Evolutionary conservation across 1,284 basidiomycete species (phyloP), one percentile per base, ranked within the genome.

Genomic region (Moesziomyces sp.): DNA sequence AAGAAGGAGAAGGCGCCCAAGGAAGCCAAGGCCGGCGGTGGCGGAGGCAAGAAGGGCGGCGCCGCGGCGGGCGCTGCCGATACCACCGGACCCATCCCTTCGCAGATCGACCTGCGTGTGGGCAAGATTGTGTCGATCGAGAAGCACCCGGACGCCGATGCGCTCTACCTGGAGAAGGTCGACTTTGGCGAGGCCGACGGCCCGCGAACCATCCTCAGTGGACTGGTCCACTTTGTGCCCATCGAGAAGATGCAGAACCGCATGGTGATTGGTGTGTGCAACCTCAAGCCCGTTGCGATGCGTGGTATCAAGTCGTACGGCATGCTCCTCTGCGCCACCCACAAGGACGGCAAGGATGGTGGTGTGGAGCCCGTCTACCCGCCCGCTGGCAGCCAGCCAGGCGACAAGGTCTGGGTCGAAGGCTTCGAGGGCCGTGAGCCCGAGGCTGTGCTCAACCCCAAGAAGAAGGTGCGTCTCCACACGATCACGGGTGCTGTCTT

Each of bases 271-370:
- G 81, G 81, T 43, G 74, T 84, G 19, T 83, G 82, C 78, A 84
- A 84, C 61, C 72, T 84, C 51, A 84, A 84, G 75, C 83, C 83
- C 3, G 75, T 57, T 5, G 63, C 80, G 21, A 84, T 84, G 82
- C 67, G 83, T n/a, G 83, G 83, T 45, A 83, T 84, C 69, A 83
- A 83, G 79, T 79, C 76, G 61, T 77, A 77, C 66, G 83, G 75
- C 24, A 84, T 84, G 83, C 68, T 84, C 3, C 63, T 84, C 34
- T 84, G 82, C 55, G 83, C 82, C 43, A 78, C 76, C 6, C 54
- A 64, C 58, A 80, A 78, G 61, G 80, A 79, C 48, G 82, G 80
- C 50, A 79, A 80, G 60, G 82, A 84, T 30, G 76, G 72, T 26
- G 82, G 82, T 40, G 78, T 84, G 43, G 81, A 83, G 72, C 80